phyloP scores from a whole-genome alignment of 148 eudicot species.

The Camellia granthamiana region DNA sequence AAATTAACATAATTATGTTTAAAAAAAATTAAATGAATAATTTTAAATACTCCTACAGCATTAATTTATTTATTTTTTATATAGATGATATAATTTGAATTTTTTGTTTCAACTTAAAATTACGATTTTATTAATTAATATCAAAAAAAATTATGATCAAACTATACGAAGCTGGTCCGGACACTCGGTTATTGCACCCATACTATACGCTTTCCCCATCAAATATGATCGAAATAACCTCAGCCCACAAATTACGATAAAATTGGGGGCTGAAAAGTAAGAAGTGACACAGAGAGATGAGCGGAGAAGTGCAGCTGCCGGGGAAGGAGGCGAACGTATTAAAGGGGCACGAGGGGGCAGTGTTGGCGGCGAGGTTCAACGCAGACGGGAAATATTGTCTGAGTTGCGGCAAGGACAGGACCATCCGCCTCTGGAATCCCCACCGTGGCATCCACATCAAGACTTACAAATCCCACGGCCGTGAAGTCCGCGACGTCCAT shows the following conservation, averaged over 20 bases:
- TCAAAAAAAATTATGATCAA: too few species aligned
- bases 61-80: too few species aligned
- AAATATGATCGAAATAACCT: too few species aligned
- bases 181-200: too few species aligned
- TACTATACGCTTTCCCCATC: too few species aligned
- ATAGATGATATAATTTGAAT: too few species aligned
- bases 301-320: slow-evolving; percentile 37
- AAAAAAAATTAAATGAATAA: too few species aligned
- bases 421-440: slow-evolving; percentile 97
- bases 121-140: too few species aligned
- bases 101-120: too few species aligned
- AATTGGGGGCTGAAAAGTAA: not conserved
- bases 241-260: not conserved
- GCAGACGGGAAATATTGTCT: slow-evolving; percentile 74
- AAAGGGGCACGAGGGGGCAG: slow-evolving; percentile 87
- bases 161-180: too few species aligned
- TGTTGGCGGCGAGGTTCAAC: slow-evolving; percentile 79
- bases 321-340: slow-evolving; percentile 59
- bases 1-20: too few species aligned
- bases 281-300: slow-evolving; percentile 26
- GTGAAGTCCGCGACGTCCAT: slow-evolving; percentile 90
- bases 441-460: slow-evolving; percentile 93
- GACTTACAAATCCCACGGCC: slow-evolving; percentile 87
- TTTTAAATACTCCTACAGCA: too few species aligned
- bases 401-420: slow-evolving; percentile 85